phyloP scores from a whole-genome alignment of 768 basidiomycete genomes.

The Suillus spraguei region DNA sequence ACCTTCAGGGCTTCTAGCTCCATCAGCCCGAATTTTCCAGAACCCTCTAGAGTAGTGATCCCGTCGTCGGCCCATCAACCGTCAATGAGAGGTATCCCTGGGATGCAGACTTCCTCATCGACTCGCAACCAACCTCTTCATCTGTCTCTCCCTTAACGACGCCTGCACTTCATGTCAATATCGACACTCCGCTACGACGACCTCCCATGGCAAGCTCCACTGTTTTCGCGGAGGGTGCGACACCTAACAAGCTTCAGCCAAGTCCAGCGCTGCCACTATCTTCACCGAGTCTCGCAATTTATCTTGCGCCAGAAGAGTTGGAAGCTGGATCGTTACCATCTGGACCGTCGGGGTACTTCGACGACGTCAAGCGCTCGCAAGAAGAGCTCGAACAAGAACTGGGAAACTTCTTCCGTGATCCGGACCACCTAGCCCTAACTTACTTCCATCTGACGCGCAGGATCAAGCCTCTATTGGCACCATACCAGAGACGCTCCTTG shows the following conservation, averaged over 20 bases:
- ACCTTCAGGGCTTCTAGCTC: constrained; percentile 18
- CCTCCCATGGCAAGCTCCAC: constrained; percentile 24
- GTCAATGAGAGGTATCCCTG: not conserved
- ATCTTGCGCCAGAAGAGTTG: constrained; percentile 51
- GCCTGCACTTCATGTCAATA: constrained; percentile 17
- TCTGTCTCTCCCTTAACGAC: constrained; percentile 11
- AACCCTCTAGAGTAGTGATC: not conserved
- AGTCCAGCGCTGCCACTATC: constrained; percentile 25
- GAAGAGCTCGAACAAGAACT: constrained; percentile 32
- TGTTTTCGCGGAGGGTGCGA: constrained; percentile 16
- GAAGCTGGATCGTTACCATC: constrained; percentile 37
- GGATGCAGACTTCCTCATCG: not conserved
- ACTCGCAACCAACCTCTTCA: constrained; percentile 12
- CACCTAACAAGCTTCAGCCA: constrained; percentile 16
- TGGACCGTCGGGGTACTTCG: constrained; percentile 28
- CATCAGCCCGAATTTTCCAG: constrained; percentile 9
- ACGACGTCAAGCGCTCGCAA: constrained; percentile 21
- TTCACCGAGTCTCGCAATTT: constrained; percentile 43
- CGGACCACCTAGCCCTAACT: constrained; percentile 7
- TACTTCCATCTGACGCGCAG: constrained; percentile 10
- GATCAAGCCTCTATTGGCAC: constrained; percentile 16
- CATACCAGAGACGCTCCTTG: constrained; percentile 16
- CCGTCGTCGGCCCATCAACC: not conserved
- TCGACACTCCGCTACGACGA: constrained; percentile 23
- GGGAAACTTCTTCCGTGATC: constrained; percentile 31